Evolutionary conservation across 768 basidiomycete species (phyloP), one percentile per base, ranked within the genome.

Genomic region (Psilocybe cubensis): DNA sequence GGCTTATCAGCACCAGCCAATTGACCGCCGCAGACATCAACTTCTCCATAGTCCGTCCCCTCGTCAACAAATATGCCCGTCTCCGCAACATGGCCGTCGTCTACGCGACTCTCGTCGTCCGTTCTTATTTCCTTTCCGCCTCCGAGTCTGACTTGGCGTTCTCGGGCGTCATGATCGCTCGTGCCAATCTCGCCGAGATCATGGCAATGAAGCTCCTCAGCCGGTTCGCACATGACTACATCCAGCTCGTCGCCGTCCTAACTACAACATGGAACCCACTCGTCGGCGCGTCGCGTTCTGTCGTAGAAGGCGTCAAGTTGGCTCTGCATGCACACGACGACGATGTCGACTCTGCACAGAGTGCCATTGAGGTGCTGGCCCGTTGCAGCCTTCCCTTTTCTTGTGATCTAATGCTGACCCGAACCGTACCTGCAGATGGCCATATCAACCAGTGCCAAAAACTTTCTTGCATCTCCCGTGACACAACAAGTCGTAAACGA

Each of bases 401-500:
- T 21, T 21, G 10, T 46, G 24, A 25, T 46, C 18, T 4, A 27
- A 4, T 28, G 10, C 25, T 28, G 17, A 4, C 29, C 3, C 46
- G 20, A n/a, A 3, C 5, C 27, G 31, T 48, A 23, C 48, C 1
- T 66, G n/a, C n/a, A 95, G 91, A 88, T 97, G 82, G 94, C 94
- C 2, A 92, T 98, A 63, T 84, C 89, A 7, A 94, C 93, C 0
- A 77, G 86, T 51, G 83, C 94, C 3, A 98, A 96, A 70, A 78
- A 82, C 25, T 96, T 98, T 66, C 76, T 97, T 10, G 82, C 93
- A 1, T 85, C 89, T 0, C 86, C 93, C 0, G 80, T 97, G 21
- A 86, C 93, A 3, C 96, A 98, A 70, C 86, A 86, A 52, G 88
- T 97, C 24, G 84, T 98, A 31, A 87, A 88, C 63, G 90, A 94